A percentile compares a stretch with the other conserved stretches of the same genome.
Conservation (phyloP, 192 early-diverging fungal species). For the Coemansia guatemalensis region DNA sequence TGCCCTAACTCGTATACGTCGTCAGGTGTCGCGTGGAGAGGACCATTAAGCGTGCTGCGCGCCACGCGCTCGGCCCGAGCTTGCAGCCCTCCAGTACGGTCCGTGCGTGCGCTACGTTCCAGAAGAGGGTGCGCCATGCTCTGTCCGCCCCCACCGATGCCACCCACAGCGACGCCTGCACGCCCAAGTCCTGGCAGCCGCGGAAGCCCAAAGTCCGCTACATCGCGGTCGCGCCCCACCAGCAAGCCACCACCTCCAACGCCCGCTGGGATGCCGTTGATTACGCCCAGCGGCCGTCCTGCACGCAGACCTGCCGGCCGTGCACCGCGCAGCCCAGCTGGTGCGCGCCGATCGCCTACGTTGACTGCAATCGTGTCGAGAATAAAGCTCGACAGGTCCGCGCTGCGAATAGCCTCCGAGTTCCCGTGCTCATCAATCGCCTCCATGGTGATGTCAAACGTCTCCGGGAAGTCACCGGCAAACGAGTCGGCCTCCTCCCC, state of each 20-base stretch:
- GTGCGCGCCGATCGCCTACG: conserved; percentile 8
- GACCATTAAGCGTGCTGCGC: conserved; percentile 27
- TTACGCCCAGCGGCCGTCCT: conserved; percentile 21
- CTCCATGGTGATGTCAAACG: conserved; percentile 50
- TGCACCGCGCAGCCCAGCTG: conserved; percentile 6
- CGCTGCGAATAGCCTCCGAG: not conserved
- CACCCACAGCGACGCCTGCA: conserved; percentile 18
- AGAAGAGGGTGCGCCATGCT: conserved; percentile 46
- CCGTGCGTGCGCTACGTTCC: conserved; percentile 16
- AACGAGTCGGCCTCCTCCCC: conserved; percentile 42
- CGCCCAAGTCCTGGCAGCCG: conserved; percentile 31
- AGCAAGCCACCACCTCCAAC: conserved; percentile 8
- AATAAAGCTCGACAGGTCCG: conserved; percentile 26
- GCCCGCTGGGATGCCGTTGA: conserved; percentile 24
- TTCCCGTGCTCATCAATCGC: conserved; percentile 26
- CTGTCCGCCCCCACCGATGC: conserved; percentile 14
- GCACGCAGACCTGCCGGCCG: conserved; percentile 13
- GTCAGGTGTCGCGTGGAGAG: conserved; percentile 27
- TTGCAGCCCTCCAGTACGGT: conserved; percentile 26
- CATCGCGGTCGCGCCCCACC: not conserved
- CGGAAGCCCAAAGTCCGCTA: conserved; percentile 23
- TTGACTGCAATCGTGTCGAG: conserved; percentile 26
- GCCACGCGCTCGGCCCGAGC: conserved; percentile 46
- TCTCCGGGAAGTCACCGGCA: conserved; percentile 22
- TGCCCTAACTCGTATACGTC: conserved; percentile 45